Base-by-base conservation (phyloP, 2,329 filamentous ascomycete genomes). In the Mollisiaceae sp. region DNA sequence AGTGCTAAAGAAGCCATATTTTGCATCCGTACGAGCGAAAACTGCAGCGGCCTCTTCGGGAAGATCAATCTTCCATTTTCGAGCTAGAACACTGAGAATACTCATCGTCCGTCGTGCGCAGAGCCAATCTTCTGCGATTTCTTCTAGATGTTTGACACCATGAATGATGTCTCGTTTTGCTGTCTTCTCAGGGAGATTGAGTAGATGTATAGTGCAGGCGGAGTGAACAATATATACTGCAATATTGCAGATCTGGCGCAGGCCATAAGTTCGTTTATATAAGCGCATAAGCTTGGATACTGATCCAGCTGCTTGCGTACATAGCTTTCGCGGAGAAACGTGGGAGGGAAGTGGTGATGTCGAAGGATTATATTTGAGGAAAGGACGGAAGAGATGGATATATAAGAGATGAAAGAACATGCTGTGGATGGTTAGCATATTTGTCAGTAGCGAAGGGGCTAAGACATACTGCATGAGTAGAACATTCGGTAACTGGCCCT, bases 331-430 rank as follows among this genome's bases (percentile, higher is more conserved):
- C 0, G 95, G 94, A 8, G 94, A 97, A 20, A 97, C 91, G 73
- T 97, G 93, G 1, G 88, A 81, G 3, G 94, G 94, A 1, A 97
- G 84, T 0, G 93, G 94, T 0, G 94, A 97, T 0, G 89, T 89
- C 8, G 86, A 81, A 58, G 91, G 92, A 2, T 87, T 90, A 75
- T 97, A 98, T 77, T 95, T 97, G 59, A 98, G 84, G 75, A 98
- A 98, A 0, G 95, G 94, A 5, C 94, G 89, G 82, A 97, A 98
- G 4, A 98, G 88, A 74, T 98, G 94, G 66, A 98, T 97, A 75
- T 96, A 97, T 56, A 97, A 88, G 0, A 98, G 85, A 75, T 98
- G 94, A 78, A 94, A 97, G 79, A 98, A 97, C 94, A 98, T 98
- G 80, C 94, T 97, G 73, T 54, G 11, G 18, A 24, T 20, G 20